These are phyloP conservation scores for Hyphopichia khmerensis DNA, from an alignment of 1,139 yeast species.

Conservation along the genomic window DNA sequence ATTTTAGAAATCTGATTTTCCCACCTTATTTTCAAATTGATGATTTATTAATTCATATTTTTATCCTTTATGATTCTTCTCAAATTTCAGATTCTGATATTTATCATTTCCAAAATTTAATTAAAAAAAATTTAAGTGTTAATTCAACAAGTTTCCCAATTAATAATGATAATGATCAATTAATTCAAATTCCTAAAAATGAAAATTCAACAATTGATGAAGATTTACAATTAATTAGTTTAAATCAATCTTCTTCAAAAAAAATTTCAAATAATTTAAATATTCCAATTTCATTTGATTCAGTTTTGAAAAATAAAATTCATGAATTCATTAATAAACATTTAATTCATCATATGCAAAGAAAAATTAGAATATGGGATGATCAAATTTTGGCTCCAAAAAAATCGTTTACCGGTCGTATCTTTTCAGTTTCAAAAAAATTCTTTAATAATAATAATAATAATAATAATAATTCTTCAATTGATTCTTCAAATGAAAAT, in stretches of 20 bases:
- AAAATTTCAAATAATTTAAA: slow-evolving; percentile 10
- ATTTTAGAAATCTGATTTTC: slow-evolving; percentile 42
- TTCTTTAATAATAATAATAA: slow-evolving; percentile 40
- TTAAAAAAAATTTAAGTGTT: slow-evolving; percentile 26
- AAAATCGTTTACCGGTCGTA: slow-evolving; percentile 68
- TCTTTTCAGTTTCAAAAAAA: slow-evolving; percentile 66
- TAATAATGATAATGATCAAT: slow-evolving; percentile 7
- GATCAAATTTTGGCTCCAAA: slow-evolving; percentile 70
- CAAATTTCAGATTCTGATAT: slow-evolving; percentile 21
- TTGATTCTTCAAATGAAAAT: slow-evolving; percentile 10
- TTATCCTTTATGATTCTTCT: slow-evolving; percentile 37
- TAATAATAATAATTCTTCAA: slow-evolving; percentile 6
- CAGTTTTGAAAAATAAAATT: slow-evolving; percentile 41
- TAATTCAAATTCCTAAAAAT: slow-evolving; percentile 10
- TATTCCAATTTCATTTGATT: slow-evolving; percentile 39
- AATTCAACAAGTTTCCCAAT: slow-evolving; percentile 30
- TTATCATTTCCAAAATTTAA: slow-evolving; percentile 30
- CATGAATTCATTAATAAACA: slow-evolving; percentile 56
- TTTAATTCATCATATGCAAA: slow-evolving; percentile 78
- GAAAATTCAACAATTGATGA: slow-evolving; percentile 55
- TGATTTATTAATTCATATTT: slow-evolving; percentile 51
- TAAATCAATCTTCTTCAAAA: slow-evolving; percentile 17
- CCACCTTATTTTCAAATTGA: slow-evolving; percentile 62
- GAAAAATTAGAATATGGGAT: slow-evolving; percentile 72
- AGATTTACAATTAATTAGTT: slow-evolving; percentile 43